phyloP scores from a whole-genome alignment of 495 filamentous ascomycete species.

The Penicillium pancosmium region DNA sequence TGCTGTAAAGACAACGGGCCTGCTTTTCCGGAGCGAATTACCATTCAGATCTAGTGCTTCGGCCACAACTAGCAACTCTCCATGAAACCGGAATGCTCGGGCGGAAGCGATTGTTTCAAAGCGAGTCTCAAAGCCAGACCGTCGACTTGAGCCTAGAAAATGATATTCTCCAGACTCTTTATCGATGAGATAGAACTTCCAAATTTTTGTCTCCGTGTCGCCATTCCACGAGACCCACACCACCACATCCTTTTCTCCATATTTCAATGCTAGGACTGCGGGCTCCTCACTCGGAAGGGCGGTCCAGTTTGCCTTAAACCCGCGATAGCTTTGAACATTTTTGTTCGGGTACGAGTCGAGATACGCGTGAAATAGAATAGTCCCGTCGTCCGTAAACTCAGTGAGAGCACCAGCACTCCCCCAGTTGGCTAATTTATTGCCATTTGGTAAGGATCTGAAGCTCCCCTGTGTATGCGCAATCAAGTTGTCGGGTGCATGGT shows the following conservation, averaged over 20 bases:
- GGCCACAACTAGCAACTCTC: neutral
- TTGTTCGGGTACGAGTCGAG: constrained; percentile 17
- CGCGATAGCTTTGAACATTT: constrained; percentile 27
- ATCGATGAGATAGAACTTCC: constrained; percentile 29
- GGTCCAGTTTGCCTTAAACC: constrained; percentile 27
- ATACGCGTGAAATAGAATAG: constrained; percentile 40
- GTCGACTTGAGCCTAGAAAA: neutral
- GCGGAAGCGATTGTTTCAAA: neutral
- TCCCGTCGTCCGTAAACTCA: constrained; percentile 46
- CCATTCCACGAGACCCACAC: constrained; percentile 45
- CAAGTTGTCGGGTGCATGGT: constrained; percentile 38
- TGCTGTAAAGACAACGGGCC: neutral
- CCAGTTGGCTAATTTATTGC: constrained; percentile 55
- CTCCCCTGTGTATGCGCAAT: constrained; percentile 55
- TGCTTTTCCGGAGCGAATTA: constrained; percentile 1
- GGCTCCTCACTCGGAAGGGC: constrained; percentile 26
- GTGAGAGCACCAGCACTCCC: constrained; percentile 51
- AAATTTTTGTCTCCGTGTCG: constrained; percentile 35
- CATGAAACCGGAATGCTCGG: neutral
- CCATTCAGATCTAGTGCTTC: neutral
- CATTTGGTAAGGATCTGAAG: constrained; percentile 51
- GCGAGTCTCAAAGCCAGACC: constrained; percentile 3
- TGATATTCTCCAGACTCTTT: too few species aligned
- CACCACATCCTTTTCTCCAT: constrained; percentile 4
- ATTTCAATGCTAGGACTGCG: constrained; percentile 25